Base-by-base conservation (phyloP, 352 stramenopile genomes). In the Globisporangium echinulatum region DNA sequence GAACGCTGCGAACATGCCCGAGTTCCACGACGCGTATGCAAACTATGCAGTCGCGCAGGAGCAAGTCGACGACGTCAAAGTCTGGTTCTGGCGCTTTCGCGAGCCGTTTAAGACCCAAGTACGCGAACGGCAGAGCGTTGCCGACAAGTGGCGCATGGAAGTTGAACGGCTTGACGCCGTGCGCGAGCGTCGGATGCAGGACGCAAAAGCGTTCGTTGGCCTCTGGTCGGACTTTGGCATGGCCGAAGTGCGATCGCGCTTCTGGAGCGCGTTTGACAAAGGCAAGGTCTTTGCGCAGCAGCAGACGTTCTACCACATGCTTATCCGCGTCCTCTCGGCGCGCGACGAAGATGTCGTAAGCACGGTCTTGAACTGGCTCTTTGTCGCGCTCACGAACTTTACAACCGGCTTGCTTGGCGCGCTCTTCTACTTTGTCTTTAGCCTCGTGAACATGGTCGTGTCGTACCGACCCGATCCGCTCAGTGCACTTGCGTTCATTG, bases 401-500 rank as follows among this genome's bases (percentile, higher is more conserved):
- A 95, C 83, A n/a, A 91, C 85, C n/a, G 85, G 85, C 0, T 54
- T 95, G 38, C 55, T 92, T 40, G 85, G 85, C 25, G 77, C 72
- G 44, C 69, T 95, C 19, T 92, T 92, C 66, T 93, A 91, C 69
- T 95, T 93, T 59, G 83, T 84, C 61, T 91, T 92, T 61, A 88
- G 77, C 60, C 74, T 95, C 49, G 67, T 90, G 17, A 79, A 75
- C 56, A 91, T 95, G 80, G 81, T 93, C 40, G 87, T 71, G 39
- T 87, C 83, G 61, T 95, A 95, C 68, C 82, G 90, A 49, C 85
- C 85, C 5, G 82, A 93, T 52, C 85, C 85, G 37, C 56, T 93
- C 7, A 90, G 80, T 69, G 83, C 79, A 15, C 58, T 75, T 36
- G 79, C 82, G 19, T 95, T 95, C 56, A 70, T 92, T 43, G 69